Base-by-base conservation (phyloP, 2,329 filamentous ascomycete genomes). In the Trichoderma semiorbis region DNA sequence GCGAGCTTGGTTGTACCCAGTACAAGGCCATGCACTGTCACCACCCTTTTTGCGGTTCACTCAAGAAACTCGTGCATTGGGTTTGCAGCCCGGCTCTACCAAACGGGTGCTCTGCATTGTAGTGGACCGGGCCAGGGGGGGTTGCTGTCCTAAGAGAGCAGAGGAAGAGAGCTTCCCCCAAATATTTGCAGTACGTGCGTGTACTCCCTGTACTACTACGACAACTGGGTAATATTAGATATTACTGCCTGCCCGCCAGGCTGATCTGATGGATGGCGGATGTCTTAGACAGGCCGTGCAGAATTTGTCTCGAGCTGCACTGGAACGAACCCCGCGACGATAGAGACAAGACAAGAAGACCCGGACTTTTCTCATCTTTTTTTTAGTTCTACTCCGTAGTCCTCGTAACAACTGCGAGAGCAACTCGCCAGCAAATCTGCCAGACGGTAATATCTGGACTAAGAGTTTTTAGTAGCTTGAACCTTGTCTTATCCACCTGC, bases 401-500 rank as follows among this genome's bases (percentile, higher is more conserved):
- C 7, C 63, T 43, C 50, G 50, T 30, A 28, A 28, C 36, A 47
- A 21, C 43, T 21, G 36, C 18, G 4, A 43, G 11, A 24, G 11
- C 24, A 28, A 36, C n/a, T n/a, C 16, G 18, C 43, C 24, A 58
- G 26, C 36, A 43, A 24, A 18, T 16, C 53, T 26, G 36, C 66
- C 36, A 69, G 28, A 50, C 55, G 55, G 66, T 34, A 61, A 47
- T 61, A 34, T 61, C 50, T 69, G 36, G 65, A 30, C 11, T 24
- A 26, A 24, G 16, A 16, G 39, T 32, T 68, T 68, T 68, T 47
- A 69, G 66, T 69, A 69, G 66, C 66, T 69, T 61, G 55, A 61
- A 69, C 66, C 66, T 69, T 61, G 66, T 50, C 66, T 50, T 60
- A 68, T 68, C 65, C 65, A 68, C 65, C 24, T 43, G 18, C 65